A percentile compares a stretch with the other conserved stretches of the same genome.
Conservation (phyloP, 805 yeast species). For the Saccharomyces mikatae region DNA sequence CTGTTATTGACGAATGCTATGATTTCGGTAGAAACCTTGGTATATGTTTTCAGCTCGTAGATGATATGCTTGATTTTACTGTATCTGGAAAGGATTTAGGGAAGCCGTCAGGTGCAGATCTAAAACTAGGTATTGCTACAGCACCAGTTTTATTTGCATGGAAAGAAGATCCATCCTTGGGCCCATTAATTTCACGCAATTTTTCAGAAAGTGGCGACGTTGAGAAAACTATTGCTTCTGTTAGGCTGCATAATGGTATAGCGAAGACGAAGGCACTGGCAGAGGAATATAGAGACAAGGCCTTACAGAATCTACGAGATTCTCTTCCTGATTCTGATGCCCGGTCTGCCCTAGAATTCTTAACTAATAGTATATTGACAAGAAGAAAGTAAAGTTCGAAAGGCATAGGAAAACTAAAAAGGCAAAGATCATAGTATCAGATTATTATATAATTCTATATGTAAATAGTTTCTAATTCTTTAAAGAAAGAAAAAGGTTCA, state of each 20-base stretch:
- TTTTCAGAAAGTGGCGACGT: conserved; percentile 78
- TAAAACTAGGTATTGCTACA: conserved; percentile 89
- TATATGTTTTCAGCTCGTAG: conserved; percentile 90
- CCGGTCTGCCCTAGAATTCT: conserved; percentile 73
- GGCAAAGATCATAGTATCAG: neutral
- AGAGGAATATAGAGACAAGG: conserved; percentile 64
- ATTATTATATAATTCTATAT: neutral
- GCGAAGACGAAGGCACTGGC: conserved; percentile 72
- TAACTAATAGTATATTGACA: conserved; percentile 76
- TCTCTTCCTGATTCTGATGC: conserved; percentile 83
- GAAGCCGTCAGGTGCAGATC: conserved; percentile 93
- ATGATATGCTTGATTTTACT: conserved; percentile 92
- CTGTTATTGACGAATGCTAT: conserved; percentile 76
- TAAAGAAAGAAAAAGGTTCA: neutral
- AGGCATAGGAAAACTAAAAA: neutral
- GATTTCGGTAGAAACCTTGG: conserved; percentile 91
- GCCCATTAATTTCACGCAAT: conserved; percentile 74
- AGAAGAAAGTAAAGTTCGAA: conserved; percentile 51
- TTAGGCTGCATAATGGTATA: conserved; percentile 63
- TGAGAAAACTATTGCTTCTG: conserved; percentile 70
- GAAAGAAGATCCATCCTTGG: conserved; percentile 79
- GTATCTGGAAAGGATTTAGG: conserved; percentile 80
- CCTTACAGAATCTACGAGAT: conserved; percentile 57
- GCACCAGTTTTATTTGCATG: conserved; percentile 95
- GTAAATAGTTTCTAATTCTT: neutral